phyloP scores from a whole-genome alignment of 2,329 filamentous ascomycete genomes.

The Nemania sp. region DNA sequence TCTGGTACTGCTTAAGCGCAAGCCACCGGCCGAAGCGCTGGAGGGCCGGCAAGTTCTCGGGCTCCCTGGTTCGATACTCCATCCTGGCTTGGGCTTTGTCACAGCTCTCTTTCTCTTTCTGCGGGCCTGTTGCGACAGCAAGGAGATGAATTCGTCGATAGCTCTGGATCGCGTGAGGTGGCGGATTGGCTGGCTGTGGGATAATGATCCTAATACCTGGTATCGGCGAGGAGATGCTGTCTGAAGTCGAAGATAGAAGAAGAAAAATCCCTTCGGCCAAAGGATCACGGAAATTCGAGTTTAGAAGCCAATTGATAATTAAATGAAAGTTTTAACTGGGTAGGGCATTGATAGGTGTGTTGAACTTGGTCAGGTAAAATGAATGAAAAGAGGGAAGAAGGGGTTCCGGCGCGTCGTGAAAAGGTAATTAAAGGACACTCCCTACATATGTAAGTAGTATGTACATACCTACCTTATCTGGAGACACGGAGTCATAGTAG shows the following conservation, averaged over 20 bases:
- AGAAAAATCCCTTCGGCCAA: background rate
- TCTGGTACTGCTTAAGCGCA: slow-evolving; percentile 94
- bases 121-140: no score
- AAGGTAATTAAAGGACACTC: no score
- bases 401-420: no score
- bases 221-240: no score
- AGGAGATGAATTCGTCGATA: no score
- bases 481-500: no score
- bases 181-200: background rate
- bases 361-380: no score
- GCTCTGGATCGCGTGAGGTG: background rate
- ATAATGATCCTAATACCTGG: background rate
- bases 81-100: slow-evolving; percentile 40
- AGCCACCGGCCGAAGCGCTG: slow-evolving; percentile 77
- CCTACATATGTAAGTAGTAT: no score
- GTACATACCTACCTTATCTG: no score
- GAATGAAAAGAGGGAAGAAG: no score
- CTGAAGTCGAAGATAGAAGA: background rate
- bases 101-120: background rate
- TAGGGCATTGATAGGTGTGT: no score
- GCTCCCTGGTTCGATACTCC: slow-evolving; percentile 42
- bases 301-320: background rate
- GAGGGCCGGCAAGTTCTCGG: slow-evolving; percentile 42
- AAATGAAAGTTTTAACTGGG: no score
- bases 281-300: background rate